Evolutionary conservation across 2,329 filamentous ascomycete genomes (phyloP).

Genomic region (Verticillium dahliae): DNA sequence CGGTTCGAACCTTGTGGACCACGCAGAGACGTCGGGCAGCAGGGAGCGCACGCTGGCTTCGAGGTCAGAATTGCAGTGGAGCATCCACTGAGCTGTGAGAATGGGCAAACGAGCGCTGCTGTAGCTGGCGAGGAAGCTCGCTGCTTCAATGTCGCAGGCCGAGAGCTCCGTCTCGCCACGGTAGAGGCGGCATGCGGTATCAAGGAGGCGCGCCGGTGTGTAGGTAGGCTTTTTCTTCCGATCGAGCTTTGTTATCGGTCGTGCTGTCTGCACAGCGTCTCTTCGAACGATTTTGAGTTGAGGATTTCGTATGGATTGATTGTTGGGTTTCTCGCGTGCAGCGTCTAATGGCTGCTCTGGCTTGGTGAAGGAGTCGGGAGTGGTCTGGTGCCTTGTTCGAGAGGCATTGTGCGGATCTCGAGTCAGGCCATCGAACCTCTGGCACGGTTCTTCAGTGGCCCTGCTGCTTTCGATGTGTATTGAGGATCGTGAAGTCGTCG

Average conservation of each 20-base stretch:
- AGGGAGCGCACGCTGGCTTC: background rate
- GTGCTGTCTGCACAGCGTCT: background rate
- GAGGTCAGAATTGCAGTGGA: background rate
- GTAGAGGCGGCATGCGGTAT: conserved; percentile 1
- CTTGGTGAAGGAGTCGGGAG: background rate
- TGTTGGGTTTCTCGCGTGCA: background rate
- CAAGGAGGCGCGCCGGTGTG: background rate
- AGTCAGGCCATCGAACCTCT: background rate
- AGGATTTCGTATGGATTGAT: background rate
- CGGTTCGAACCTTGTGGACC: background rate
- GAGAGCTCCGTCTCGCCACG: background rate
- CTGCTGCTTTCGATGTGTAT: background rate
- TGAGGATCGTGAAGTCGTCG: background rate
- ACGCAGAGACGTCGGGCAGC: background rate
- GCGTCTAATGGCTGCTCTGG: background rate
- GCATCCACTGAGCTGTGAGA: conserved; percentile 7
- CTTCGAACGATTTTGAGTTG: background rate
- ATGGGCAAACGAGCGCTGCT: background rate
- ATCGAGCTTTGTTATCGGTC: background rate
- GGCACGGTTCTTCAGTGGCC: background rate
- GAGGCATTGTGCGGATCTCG: background rate
- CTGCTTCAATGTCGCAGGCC: background rate
- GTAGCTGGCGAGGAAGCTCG: background rate
- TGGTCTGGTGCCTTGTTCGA: background rate
- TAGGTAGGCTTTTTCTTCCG: background rate